Conservation (phyloP, 1,139 yeast genomes). For the Suhomyces wounanorum region DNA sequence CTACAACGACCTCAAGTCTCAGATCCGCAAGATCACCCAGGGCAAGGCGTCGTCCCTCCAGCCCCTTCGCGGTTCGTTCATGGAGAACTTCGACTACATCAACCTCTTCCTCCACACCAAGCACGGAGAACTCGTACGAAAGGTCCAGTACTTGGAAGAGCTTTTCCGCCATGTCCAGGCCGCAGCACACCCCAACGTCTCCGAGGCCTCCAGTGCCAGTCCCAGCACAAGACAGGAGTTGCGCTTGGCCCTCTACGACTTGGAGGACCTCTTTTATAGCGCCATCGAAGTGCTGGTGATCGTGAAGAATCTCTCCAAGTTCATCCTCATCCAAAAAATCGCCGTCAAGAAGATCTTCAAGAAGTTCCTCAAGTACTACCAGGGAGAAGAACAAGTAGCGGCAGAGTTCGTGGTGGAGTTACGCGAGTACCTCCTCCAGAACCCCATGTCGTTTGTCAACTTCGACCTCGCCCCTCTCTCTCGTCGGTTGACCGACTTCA, state of each 20-base stretch:
- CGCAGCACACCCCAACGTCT: not conserved
- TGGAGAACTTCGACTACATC: conserved; percentile 53
- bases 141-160: conserved; percentile 26
- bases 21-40: conserved; percentile 54
- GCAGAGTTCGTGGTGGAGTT: conserved; percentile 41
- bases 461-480: conserved; percentile 68
- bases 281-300: conserved; percentile 55
- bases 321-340: conserved; percentile 75
- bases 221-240: conserved; percentile 8
- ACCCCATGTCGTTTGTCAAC: conserved; percentile 58
- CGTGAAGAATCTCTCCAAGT: conserved; percentile 71
- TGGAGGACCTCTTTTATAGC: conserved; percentile 35
- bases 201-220: conserved; percentile 26
- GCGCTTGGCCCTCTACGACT: conserved; percentile 4
- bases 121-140: conserved; percentile 56
- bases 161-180: conserved; percentile 1
- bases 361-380: conserved; percentile 68
- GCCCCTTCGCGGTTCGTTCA: conserved; percentile 34
- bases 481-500: conserved; percentile 53
- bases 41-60: conserved; percentile 19
- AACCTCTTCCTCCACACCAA: conserved; percentile 67
- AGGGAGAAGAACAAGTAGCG: conserved; percentile 36
- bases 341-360: conserved; percentile 81
- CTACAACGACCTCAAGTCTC: conserved; percentile 71
- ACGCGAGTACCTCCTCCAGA: conserved; percentile 38